Conservation (phyloP, 73 alveolate genomes). For the Paramecium primaurelia region DNA sequence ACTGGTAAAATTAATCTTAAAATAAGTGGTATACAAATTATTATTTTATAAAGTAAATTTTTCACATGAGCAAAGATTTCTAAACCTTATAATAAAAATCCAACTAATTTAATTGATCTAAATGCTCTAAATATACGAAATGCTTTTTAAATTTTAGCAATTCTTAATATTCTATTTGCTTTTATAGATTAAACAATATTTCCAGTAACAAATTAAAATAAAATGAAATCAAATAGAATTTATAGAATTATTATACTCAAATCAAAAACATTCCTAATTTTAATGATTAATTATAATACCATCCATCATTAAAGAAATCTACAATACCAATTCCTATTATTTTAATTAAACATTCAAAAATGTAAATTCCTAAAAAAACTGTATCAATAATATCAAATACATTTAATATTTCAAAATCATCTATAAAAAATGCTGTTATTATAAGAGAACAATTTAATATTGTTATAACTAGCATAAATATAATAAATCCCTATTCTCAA, state of each 20-base stretch:
- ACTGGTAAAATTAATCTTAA: slow-evolving; percentile 31
- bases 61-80: slow-evolving; percentile 42
- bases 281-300: background rate
- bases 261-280: slow-evolving; percentile 52
- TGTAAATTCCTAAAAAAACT: background rate
- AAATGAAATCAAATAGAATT: slow-evolving; percentile 46
- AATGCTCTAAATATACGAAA: slow-evolving; percentile 58
- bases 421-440: slow-evolving; percentile 23
- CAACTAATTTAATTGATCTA: slow-evolving; percentile 45
- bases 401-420: background rate
- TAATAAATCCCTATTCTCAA: background rate
- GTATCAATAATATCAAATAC: background rate
- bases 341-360: background rate
- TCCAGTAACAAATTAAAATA: background rate
- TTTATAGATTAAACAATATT: slow-evolving; percentile 16
- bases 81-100: slow-evolving; percentile 35
- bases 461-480: background rate
- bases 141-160: slow-evolving; percentile 55
- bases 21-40: slow-evolving; percentile 48
- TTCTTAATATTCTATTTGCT: slow-evolving; percentile 59
- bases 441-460: background rate
- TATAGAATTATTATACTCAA: background rate
- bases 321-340: slow-evolving; percentile 2
- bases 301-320: background rate
- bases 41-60: slow-evolving; percentile 49